These are phyloP conservation scores for Penicillium sp. DNA, from an alignment of 2,329 filamentous ascomycete species.

Conservation along the genomic window DNA sequence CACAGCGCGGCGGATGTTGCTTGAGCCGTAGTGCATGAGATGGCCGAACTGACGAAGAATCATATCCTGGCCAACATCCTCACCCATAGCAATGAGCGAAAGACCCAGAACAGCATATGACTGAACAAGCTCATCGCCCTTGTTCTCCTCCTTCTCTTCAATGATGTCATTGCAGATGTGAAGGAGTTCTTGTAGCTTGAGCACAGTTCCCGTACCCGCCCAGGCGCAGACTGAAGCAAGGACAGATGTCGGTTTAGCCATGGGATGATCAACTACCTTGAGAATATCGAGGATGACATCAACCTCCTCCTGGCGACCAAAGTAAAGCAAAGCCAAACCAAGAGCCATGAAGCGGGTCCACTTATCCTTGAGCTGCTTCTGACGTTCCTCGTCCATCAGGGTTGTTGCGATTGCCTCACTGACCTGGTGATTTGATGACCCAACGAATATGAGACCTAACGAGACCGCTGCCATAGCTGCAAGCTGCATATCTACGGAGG, in stretches of 20 bases:
- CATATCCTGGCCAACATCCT: slow-evolving; percentile 98
- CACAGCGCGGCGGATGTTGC: slow-evolving; percentile 94
- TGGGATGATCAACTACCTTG: slow-evolving; percentile 94
- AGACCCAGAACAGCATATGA: slow-evolving; percentile 94
- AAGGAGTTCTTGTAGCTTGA: slow-evolving; percentile 95
- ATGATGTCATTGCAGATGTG: slow-evolving; percentile 98
- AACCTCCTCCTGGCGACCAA: slow-evolving; percentile 96
- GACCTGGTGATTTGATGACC: slow-evolving; percentile 85
- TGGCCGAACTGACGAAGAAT: slow-evolving; percentile 95
- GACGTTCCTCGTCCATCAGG: slow-evolving; percentile 87
- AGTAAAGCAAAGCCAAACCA: slow-evolving; percentile 88
- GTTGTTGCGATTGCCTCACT: slow-evolving; percentile 90
- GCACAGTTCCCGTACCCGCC: slow-evolving; percentile 93
- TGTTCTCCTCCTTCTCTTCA: slow-evolving; percentile 90
- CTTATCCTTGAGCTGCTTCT: slow-evolving; percentile 90
- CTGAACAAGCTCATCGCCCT: slow-evolving; percentile 91
- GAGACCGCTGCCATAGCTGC: slow-evolving; percentile 94
- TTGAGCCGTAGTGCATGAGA: slow-evolving; percentile 97
- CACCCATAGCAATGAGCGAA: slow-evolving; percentile 93
- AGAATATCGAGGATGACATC: slow-evolving; percentile 95
- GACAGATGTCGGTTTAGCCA: slow-evolving; percentile 92
- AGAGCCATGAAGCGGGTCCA: slow-evolving; percentile 97
- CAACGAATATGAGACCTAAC: slow-evolving; percentile 86
- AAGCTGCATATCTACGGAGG: slow-evolving; percentile 84
- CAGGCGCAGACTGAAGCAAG: slow-evolving; percentile 95